Conservation (phyloP, 1,284 basidiomycete species). For the Ustilago shanxiensis region DNA sequence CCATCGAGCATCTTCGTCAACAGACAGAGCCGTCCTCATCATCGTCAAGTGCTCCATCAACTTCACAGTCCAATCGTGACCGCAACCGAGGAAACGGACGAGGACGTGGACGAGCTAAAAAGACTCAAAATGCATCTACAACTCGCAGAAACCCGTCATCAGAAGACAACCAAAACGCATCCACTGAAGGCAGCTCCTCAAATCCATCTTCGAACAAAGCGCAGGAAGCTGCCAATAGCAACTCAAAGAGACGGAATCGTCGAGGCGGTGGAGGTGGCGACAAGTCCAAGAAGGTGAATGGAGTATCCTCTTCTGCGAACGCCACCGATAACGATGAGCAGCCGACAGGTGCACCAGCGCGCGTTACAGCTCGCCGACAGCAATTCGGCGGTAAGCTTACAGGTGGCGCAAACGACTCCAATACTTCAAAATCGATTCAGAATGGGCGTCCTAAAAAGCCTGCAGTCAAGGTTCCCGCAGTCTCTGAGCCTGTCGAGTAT, state of each 20-base stretch:
- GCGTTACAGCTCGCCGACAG: slow-evolving; percentile 35
- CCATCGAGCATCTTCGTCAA: slow-evolving; percentile 16
- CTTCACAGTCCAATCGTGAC: slow-evolving; percentile 19
- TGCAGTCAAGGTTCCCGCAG: slow-evolving; percentile 26
- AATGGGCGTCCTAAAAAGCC: slow-evolving; percentile 34
- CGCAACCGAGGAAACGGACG: slow-evolving; percentile 22
- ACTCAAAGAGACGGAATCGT: slow-evolving; percentile 2
- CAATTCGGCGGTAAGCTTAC: slow-evolving; percentile 60
- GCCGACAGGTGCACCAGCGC: slow-evolving; percentile 10
- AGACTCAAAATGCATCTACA: slow-evolving; percentile 2
- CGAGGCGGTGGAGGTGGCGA: slow-evolving; percentile 13
- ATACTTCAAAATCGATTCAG: slow-evolving; percentile 14
- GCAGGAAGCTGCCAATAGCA: slow-evolving; percentile 5
- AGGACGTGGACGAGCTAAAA: slow-evolving; percentile 23
- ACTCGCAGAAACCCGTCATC: background rate
- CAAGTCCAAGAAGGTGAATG: slow-evolving; percentile 17
- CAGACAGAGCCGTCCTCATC: slow-evolving; percentile 17
- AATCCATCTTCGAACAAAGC: background rate
- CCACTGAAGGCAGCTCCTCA: background rate
- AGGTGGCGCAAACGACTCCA: slow-evolving; percentile 11
- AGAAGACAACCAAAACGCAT: background rate
- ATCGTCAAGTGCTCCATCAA: slow-evolving; percentile 14
- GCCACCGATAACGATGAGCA: background rate
- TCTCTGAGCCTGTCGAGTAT: slow-evolving; percentile 51
- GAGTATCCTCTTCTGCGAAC: background rate